A percentile compares a stretch with the other conserved stretches of the same genome.
Conservation (phyloP, 441 rosid genomes). For the Corymbia citriodora region DNA sequence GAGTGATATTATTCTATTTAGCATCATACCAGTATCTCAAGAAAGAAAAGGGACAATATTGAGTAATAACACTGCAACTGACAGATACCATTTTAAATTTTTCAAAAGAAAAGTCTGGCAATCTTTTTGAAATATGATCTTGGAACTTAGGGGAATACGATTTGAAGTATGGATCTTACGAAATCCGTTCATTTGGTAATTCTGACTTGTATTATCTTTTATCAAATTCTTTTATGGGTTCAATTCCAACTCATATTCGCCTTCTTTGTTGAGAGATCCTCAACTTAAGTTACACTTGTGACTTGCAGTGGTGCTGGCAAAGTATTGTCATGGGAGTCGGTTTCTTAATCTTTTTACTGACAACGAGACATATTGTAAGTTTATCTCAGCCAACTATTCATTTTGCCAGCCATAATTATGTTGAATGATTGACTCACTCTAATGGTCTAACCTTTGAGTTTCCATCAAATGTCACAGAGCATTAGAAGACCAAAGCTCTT, state of each 20-base stretch:
- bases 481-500: constrained; percentile 75
- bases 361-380: constrained; percentile 85
- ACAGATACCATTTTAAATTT: background rate
- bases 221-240: background rate
- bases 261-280: background rate
- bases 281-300: background rate
- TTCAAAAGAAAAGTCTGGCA: background rate
- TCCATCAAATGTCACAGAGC: constrained; percentile 41
- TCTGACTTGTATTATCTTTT: background rate
- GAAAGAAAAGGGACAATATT: background rate
- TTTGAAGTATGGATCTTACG: background rate
- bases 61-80: background rate
- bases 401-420: background rate
- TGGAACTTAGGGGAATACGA: background rate
- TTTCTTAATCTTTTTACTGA: constrained; percentile 63
- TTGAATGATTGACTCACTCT: background rate
- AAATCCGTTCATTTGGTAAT: background rate
- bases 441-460: background rate
- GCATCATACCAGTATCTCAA: background rate
- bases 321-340: constrained; percentile 70
- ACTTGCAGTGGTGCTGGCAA: constrained; percentile 94
- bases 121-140: background rate
- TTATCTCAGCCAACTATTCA: background rate
- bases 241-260: background rate
- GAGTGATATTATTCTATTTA: background rate